A percentile compares a stretch with the other conserved stretches of the same genome.
Conservation (phyloP, 192 early-diverging fungal genomes). For the Martensiomyces pterosporus region DNA sequence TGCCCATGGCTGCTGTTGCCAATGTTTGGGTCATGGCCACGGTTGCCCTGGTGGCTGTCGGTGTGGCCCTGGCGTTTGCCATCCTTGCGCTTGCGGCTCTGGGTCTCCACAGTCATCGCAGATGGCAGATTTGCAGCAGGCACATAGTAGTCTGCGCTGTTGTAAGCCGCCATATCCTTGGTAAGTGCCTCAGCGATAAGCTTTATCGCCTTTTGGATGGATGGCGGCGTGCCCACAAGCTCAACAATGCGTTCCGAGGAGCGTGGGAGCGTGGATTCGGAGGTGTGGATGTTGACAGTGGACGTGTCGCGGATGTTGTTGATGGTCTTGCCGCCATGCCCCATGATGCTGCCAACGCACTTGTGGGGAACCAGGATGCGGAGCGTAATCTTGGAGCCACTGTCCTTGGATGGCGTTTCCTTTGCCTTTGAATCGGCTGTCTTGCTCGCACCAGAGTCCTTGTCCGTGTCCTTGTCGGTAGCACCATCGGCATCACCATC, state of each 20-base stretch:
- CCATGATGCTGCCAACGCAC: conserved; percentile 52
- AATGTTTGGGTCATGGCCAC: conserved; percentile 7
- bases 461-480: background rate
- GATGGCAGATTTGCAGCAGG: conserved; percentile 44
- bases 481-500: conserved; percentile 1
- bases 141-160: conserved; percentile 34
- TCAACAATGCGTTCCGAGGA: conserved; percentile 46
- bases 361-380: conserved; percentile 47
- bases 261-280: conserved; percentile 34
- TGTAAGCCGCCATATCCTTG: conserved; percentile 35
- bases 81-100: conserved; percentile 38
- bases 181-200: conserved; percentile 36
- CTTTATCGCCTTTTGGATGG: conserved; percentile 34
- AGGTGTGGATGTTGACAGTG: conserved; percentile 41
- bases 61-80: conserved; percentile 21
- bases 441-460: conserved; percentile 1
- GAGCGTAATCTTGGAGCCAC: conserved; percentile 9
- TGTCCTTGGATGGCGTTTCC: background rate
- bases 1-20: too few species aligned
- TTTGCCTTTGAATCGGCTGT: background rate
- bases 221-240: conserved; percentile 27
- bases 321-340: conserved; percentile 46
- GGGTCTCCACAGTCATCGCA: conserved; percentile 46
- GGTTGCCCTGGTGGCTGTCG: conserved; percentile 14
- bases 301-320: conserved; percentile 40